Percentiles rank a stretch among this genome's conserved stretches.
phyloP scores from a whole-genome alignment of 2,329 filamentous ascomycete genomes.

The Microdochium nivale region DNA sequence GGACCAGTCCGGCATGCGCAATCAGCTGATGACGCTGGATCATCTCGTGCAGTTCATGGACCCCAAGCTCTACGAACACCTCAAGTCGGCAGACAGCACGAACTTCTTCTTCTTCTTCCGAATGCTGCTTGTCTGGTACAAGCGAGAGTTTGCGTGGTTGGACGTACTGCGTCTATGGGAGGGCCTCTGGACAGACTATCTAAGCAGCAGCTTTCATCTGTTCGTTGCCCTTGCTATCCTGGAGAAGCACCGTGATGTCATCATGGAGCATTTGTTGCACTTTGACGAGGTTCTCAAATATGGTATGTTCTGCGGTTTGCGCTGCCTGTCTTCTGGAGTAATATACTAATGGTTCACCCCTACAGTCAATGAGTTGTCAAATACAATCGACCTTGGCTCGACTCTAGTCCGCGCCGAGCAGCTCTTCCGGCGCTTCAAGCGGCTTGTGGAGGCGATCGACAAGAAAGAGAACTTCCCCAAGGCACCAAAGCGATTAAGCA shows the following conservation, averaged over 20 bases:
- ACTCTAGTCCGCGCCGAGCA: conserved; percentile 83
- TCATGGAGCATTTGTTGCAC: conserved; percentile 86
- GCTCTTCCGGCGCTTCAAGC: conserved; percentile 80
- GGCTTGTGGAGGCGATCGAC: conserved; percentile 84
- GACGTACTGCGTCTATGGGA: conserved; percentile 90
- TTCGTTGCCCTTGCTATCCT: conserved; percentile 91
- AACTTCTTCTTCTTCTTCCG: conserved; percentile 99
- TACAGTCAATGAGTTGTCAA: conserved; percentile 86
- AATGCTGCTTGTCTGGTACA: conserved; percentile 98
- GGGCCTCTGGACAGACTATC: conserved; percentile 84
- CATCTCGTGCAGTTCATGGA: conserved; percentile 97
- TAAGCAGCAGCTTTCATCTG: conserved; percentile 84
- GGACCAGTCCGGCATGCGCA: conserved; percentile 92
- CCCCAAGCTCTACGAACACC: conserved; percentile 83
- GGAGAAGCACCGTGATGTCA: conserved; percentile 92
- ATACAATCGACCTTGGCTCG: conserved; percentile 81
- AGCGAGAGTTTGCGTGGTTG: conserved; percentile 87
- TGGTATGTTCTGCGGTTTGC: conserved; percentile 48
- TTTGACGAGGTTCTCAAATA: conserved; percentile 99
- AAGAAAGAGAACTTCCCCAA: conserved; percentile 80
- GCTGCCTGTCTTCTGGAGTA: background rate
- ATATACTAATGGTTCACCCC: conserved; percentile 4
- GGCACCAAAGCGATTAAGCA: conserved; percentile 24
- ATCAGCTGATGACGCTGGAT: conserved; percentile 82
- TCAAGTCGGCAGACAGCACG: conserved; percentile 84